Percentiles rank a stretch among this genome's conserved stretches.
Evolutionary conservation across 2,329 filamentous ascomycete species (phyloP).

Genomic region (Aspergillus sp.): DNA sequence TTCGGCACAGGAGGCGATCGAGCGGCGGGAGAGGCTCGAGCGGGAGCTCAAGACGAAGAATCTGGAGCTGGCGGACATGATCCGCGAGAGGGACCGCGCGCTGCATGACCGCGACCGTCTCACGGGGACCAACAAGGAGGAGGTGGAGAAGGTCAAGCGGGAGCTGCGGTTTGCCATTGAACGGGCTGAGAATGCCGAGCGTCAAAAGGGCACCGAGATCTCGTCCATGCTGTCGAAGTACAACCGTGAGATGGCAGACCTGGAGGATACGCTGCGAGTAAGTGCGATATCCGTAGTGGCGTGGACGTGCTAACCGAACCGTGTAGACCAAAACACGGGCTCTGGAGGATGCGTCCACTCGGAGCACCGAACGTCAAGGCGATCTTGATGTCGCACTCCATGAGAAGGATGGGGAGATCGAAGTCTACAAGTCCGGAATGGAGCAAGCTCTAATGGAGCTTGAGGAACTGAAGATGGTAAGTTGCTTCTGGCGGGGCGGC

Average conservation of each 20-base stretch:
- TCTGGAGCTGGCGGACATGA: slow-evolving; percentile 97
- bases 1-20: slow-evolving; percentile 93
- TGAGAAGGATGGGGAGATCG: slow-evolving; percentile 95
- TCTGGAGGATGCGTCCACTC: slow-evolving; percentile 72
- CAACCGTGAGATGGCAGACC: slow-evolving; percentile 92
- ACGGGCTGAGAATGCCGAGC: slow-evolving; percentile 81
- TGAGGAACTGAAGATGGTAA: slow-evolving; percentile 64
- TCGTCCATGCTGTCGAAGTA: slow-evolving; percentile 92
- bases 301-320: slow-evolving; percentile 6
- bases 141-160: slow-evolving; percentile 86
- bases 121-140: slow-evolving; percentile 80
- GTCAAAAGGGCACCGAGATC: slow-evolving; percentile 87
- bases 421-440: slow-evolving; percentile 97
- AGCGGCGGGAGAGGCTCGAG: slow-evolving; percentile 86
- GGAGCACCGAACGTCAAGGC: slow-evolving; percentile 67
- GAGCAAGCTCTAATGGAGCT: slow-evolving; percentile 90
- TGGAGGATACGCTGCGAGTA: slow-evolving; percentile 74
- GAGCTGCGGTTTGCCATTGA: slow-evolving; percentile 89
- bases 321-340: slow-evolving; percentile 75
- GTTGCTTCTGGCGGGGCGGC: slow-evolving; percentile 5
- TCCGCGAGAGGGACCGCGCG: slow-evolving; percentile 86
- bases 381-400: slow-evolving; percentile 78
- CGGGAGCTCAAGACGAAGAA: slow-evolving; percentile 99
- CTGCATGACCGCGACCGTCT: slow-evolving; percentile 84
- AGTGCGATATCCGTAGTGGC: slow-evolving; percentile 7